Base-by-base conservation (phyloP, 106 monocot genomes). In the Alisma plantagoaquatica region DNA sequence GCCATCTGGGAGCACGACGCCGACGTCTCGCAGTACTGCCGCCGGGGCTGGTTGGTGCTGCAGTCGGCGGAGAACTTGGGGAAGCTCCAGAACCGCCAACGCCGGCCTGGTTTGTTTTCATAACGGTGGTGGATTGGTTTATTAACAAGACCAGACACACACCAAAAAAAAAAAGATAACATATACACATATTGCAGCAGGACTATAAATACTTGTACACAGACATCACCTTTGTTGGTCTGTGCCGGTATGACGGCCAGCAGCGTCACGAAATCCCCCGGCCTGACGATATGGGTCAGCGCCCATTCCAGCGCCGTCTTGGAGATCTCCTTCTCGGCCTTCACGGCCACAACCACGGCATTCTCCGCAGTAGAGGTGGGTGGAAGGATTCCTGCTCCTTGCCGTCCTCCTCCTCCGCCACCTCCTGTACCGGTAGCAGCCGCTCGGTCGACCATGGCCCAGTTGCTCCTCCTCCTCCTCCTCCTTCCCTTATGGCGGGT, bases 261-360 rank as follows among this genome's bases (percentile, higher is more conserved):
- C 35, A 82, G 65, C 10, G 69, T 70, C 55, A 82, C 64, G 46
- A 57, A 49, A 33, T 82, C 76, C 11, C 76, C 72, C 2, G 76
- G 69, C 15, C 56, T 72, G 55, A 82, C 76, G 17, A 82, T 33
- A 51, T 76, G 81, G 18, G 81, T 70, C 43, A 82, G 69, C 17
- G 81, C 76, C 81, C 81, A 82, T 8, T 49, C 68, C 31, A 82
- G 65, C 2, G 76, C 72, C 11, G 69, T 59, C 63, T 60, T 76
- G 2, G 68, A 49, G 31, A 82, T 68, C 47, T 82, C 81, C 61
- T 42, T 64, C 56, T 67, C 71, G 25, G 81, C 76, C 61, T 59
- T 73, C 38, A 82, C 81, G 22, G 81, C 81, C 29, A 82, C 81
- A 31, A 76, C 59, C 47, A 82, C 65, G n/a, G 71, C 72, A 28